Evolutionary conservation across 2,329 filamentous ascomycete genomes (phyloP).

Genomic region (Arachnopeziza araneosa): DNA sequence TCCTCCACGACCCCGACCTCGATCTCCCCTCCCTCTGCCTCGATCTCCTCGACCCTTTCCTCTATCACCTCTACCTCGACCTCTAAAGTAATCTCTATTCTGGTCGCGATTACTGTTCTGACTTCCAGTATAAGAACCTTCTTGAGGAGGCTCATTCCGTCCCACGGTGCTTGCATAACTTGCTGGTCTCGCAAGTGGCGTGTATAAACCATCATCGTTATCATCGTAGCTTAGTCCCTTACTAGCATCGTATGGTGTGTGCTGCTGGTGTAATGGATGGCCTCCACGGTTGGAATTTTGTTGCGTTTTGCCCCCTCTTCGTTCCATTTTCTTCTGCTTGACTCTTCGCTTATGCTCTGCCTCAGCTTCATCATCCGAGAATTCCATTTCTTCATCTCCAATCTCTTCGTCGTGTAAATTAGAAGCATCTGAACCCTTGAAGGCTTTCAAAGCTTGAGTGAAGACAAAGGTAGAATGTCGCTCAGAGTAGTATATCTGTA

Average conservation of each 20-base stretch:
- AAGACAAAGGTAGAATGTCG: slow-evolving; percentile 79
- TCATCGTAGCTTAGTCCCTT: slow-evolving; percentile 62
- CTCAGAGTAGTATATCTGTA: slow-evolving; percentile 72
- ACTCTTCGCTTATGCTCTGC: slow-evolving; percentile 67
- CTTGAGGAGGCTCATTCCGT: slow-evolving; percentile 33
- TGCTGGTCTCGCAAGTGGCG: slow-evolving; percentile 61
- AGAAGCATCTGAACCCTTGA: slow-evolving; percentile 89
- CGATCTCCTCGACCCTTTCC: slow-evolving; percentile 18
- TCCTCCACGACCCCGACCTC: slow-evolving; percentile 24
- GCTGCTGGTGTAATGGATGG: slow-evolving; percentile 29
- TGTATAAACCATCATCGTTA: slow-evolving; percentile 65
- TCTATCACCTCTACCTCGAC: slow-evolving; percentile 18
- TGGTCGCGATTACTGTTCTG: slow-evolving; percentile 16
- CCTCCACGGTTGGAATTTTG: slow-evolving; percentile 34
- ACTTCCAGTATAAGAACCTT: slow-evolving; percentile 28
- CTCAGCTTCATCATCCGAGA: slow-evolving; percentile 95
- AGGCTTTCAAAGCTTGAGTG: slow-evolving; percentile 69
- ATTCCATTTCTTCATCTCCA: slow-evolving; percentile 80
- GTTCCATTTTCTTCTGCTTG: slow-evolving; percentile 62
- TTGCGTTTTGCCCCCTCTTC: slow-evolving; percentile 45
- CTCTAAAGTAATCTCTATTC: slow-evolving; percentile 14
- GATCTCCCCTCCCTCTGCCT: slow-evolving; percentile 18
- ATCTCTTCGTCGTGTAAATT: slow-evolving; percentile 94
- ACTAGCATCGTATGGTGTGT: slow-evolving; percentile 31
- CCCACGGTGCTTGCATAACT: slow-evolving; percentile 51